Evolutionary conservation across 768 basidiomycete genomes (phyloP), one percentile per base, ranked within the genome.

Genomic region (Tremella mesenterica): DNA sequence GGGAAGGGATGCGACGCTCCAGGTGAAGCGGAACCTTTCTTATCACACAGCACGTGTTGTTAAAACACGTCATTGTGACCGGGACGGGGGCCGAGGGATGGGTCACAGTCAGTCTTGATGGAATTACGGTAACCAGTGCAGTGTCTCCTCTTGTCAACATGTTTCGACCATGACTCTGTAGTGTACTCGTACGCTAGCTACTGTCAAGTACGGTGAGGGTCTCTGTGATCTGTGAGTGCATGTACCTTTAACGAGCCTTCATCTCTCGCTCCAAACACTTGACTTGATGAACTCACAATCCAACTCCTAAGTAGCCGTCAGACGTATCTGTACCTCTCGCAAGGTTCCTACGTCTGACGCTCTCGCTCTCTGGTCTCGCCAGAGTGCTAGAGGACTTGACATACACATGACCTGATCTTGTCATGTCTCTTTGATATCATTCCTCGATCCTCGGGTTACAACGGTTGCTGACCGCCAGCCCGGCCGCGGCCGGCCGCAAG

Each of bases 341-440:
- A 48, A 31, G 26, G 25, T 8, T 27, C 13, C 25, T 4, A n/a
- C 39, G 26, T 46, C 33, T 18, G 33, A n/a, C 27, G 44, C 12
- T 28, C 41, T 23, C 23, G 28, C 46, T 59, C 59, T 39, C 62
- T 57, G 62, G 62, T 60, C 59, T 61, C 60, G 57, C 58, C 56
- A 55, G 59, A 54, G 34, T 47, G 63, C 67, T 60, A 54, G 64
- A 60, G 67, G 64, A 61, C 57, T 54, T 31, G 44, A 50, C 52
- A 51, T 69, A 69, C 67, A 69, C 67, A 69, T 69, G 67, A 69
- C 61, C 67, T 69, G 67, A 69, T 54, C 45, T 44, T 27, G 38
- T 7, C 47, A 8, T 36, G n/a, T 20, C 34, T 34, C 33, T n/a
- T n/a, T n/a, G 33, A 36, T 36, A 18, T 36, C 33, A 36, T 36